A percentile compares a stretch with the other conserved stretches of the same genome.
phyloP scores from a whole-genome alignment of 805 yeast genomes.

The Henningerozyma blattae region DNA sequence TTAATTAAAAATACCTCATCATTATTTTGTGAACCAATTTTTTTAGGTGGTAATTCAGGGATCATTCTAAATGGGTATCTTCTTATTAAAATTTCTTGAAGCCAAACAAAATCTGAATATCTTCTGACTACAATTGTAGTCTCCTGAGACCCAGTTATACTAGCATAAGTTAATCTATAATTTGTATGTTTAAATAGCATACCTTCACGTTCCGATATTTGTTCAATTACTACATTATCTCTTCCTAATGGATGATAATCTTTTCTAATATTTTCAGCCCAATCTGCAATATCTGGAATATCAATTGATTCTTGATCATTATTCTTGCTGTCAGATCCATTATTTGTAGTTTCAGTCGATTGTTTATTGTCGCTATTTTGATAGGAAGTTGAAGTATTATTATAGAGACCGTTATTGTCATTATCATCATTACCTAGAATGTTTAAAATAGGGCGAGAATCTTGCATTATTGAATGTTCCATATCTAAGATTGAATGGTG shows the following conservation, averaged over 20 bases:
- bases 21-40: slow-evolving; percentile 49
- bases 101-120: slow-evolving; percentile 90
- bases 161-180: slow-evolving; percentile 54
- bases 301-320: slow-evolving; percentile 1
- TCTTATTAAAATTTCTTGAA: slow-evolving; percentile 58
- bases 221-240: slow-evolving; percentile 49
- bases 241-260: slow-evolving; percentile 21
- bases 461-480: not conserved
- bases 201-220: slow-evolving; percentile 85
- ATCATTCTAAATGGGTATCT: slow-evolving; percentile 79
- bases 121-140: slow-evolving; percentile 49
- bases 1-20: slow-evolving; percentile 71
- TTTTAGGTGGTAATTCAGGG: slow-evolving; percentile 65
- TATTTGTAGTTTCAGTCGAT: too few relatives aligned
- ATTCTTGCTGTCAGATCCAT: too few relatives aligned
- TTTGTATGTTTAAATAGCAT: slow-evolving; percentile 83
- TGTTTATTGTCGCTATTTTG: too few relatives aligned
- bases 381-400: not conserved
- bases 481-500: too few relatives aligned
- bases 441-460: not conserved
- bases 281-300: slow-evolving; percentile 8
- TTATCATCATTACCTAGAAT: not conserved
- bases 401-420: not conserved
- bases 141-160: slow-evolving; percentile 22
- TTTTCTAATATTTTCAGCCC: slow-evolving; percentile 16